These are phyloP conservation scores for Venturiaceae sp. DNA, from an alignment of 2,329 filamentous ascomycete species.

Conservation along the genomic window DNA sequence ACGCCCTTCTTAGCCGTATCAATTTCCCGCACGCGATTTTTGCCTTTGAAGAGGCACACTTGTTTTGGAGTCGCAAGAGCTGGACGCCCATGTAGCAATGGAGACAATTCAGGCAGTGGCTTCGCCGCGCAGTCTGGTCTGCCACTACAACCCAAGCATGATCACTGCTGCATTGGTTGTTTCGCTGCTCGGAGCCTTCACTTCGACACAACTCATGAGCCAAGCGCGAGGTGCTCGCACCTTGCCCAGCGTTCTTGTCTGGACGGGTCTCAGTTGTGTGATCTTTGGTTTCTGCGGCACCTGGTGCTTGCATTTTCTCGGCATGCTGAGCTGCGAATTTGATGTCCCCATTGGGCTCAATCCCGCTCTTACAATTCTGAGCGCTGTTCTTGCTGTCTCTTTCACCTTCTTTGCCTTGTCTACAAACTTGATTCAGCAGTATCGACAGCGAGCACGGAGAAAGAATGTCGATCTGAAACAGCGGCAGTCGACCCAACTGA, in stretches of 20 bases:
- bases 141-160: slow-evolving; percentile 8
- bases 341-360: slow-evolving; percentile 20
- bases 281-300: slow-evolving; percentile 24
- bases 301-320: slow-evolving; percentile 19
- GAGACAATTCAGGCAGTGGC: too few relatives aligned
- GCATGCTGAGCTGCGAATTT: slow-evolving; percentile 22
- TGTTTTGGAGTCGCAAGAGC: too few relatives aligned
- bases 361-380: slow-evolving; percentile 17
- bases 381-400: slow-evolving; percentile 10
- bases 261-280: slow-evolving; percentile 18
- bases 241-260: slow-evolving; percentile 19
- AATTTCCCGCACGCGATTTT: too few relatives aligned
- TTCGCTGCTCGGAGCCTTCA: slow-evolving; percentile 21
- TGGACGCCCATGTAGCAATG: too few relatives aligned
- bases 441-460: slow-evolving; percentile 11
- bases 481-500: neutral
- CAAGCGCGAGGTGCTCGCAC: slow-evolving; percentile 19
- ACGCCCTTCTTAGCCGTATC: too few relatives aligned
- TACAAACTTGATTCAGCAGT: slow-evolving; percentile 17
- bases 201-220: slow-evolving; percentile 23
- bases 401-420: slow-evolving; percentile 14
- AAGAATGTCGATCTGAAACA: neutral
- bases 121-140: neutral
- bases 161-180: slow-evolving; percentile 21
- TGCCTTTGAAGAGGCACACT: too few relatives aligned